Conservation (phyloP, 78 protist genomes). For the Neovahlkampfia damariscottae region DNA sequence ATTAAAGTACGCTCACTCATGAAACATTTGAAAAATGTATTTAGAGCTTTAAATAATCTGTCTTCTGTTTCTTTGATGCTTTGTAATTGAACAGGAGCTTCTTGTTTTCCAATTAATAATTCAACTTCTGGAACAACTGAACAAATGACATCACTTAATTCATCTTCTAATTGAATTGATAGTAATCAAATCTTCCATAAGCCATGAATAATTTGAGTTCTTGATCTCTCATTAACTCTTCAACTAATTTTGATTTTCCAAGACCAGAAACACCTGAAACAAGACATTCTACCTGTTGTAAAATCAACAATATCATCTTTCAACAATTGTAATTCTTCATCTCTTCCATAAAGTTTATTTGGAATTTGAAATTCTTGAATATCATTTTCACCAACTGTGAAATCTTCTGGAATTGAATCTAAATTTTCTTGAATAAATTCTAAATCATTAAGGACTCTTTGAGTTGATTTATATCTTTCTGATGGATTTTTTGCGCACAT, state of each 20-base stretch:
- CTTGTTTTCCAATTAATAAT: not conserved
- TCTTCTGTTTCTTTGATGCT: not conserved
- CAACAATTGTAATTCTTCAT: not conserved
- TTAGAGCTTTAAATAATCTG: not conserved
- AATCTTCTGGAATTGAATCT: not conserved
- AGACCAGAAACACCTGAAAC: not conserved
- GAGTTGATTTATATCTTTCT: not conserved
- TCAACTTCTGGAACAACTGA: not conserved
- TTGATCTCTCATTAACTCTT: not conserved
- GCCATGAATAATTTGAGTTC: not conserved
- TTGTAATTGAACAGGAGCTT: not conserved
- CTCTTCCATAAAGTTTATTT: not conserved
- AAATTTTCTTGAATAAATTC: no score
- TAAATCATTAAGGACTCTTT: not conserved
- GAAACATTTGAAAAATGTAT: not conserved
- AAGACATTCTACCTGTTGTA: not conserved
- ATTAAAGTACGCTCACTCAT: not conserved
- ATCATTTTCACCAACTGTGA: not conserved
- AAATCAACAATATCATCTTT: no score
- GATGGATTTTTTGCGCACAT: not conserved
- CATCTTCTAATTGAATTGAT: not conserved
- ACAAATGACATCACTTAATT: not conserved
- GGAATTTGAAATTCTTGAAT: not conserved
- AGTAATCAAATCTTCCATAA: not conserved
- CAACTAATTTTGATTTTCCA: not conserved